Percentiles rank a stretch among this genome's conserved stretches.
Evolutionary conservation across 2,329 filamentous ascomycete genomes (phyloP).

Genomic region (Diplodia mutila): DNA sequence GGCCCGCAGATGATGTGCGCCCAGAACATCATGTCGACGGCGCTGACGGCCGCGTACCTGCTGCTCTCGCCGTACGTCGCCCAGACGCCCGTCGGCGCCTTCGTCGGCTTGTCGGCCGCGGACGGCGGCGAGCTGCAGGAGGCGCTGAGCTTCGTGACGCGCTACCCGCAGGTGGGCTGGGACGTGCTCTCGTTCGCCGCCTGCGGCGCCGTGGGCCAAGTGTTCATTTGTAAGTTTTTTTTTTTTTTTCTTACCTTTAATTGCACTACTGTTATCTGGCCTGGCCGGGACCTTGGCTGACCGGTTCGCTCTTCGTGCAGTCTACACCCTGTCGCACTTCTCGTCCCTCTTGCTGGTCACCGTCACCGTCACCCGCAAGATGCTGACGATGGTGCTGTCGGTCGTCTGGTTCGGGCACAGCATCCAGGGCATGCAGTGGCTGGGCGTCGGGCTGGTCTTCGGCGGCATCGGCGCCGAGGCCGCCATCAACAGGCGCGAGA

Average conservation of each 20-base stretch:
- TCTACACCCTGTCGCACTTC: constrained; percentile 92
- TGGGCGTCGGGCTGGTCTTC: constrained; percentile 91
- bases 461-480: constrained; percentile 93
- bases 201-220: constrained; percentile 89
- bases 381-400: constrained; percentile 98
- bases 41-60: constrained; percentile 77
- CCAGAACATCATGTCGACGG: constrained; percentile 84
- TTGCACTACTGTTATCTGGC: no score
- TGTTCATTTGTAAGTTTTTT: constrained; percentile 74
- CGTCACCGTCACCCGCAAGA: constrained; percentile 96
- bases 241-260: background rate
- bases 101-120: constrained; percentile 45
- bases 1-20: constrained; percentile 99
- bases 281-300: no score
- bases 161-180: constrained; percentile 79
- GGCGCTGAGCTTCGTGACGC: constrained; percentile 79
- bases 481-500: constrained; percentile 77
- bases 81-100: constrained; percentile 53
- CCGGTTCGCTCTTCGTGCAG: constrained; percentile 28
- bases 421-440: constrained; percentile 86
- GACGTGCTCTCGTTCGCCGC: constrained; percentile 89
- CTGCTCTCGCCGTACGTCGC: constrained; percentile 81
- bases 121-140: constrained; percentile 72
- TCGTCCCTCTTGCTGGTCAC: constrained; percentile 91
- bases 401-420: constrained; percentile 93